Conservation (phyloP, 495 filamentous ascomycete genomes). For the Neurospora sp. region DNA sequence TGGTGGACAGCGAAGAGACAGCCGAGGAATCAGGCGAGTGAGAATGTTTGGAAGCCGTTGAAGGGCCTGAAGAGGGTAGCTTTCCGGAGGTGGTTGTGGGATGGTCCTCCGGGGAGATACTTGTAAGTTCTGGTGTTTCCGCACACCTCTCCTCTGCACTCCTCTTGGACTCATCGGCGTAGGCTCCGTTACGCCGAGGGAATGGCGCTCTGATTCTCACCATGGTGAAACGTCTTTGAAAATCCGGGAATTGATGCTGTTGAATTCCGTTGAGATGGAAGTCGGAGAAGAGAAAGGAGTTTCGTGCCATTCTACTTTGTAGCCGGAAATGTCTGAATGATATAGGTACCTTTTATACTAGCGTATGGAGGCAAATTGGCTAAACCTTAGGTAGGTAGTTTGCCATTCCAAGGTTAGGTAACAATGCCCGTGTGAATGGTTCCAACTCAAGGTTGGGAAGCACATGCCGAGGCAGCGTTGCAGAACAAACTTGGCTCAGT, state of each 20-base stretch:
- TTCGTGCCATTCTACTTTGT: too few species aligned
- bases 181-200: not conserved
- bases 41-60: accelerated
- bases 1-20: not conserved
- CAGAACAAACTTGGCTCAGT: too few species aligned
- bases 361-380: too few species aligned
- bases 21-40: not conserved
- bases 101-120: not conserved
- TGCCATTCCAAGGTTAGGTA: too few species aligned
- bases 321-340: too few species aligned
- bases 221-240: not conserved
- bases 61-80: not conserved
- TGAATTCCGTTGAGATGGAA: not conserved
- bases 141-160: not conserved
- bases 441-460: too few species aligned
- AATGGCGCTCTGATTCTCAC: not conserved
- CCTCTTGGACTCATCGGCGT: not conserved
- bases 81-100: not conserved
- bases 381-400: too few species aligned
- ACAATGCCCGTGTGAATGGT: too few species aligned
- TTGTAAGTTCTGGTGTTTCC: too few species aligned
- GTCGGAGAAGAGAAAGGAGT: too few species aligned
- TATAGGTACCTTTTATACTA: too few species aligned
- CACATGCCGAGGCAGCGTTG: too few species aligned
- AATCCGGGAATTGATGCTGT: not conserved